Conservation (phyloP, 345 rosid genomes). For the Populus tremula region DNA sequence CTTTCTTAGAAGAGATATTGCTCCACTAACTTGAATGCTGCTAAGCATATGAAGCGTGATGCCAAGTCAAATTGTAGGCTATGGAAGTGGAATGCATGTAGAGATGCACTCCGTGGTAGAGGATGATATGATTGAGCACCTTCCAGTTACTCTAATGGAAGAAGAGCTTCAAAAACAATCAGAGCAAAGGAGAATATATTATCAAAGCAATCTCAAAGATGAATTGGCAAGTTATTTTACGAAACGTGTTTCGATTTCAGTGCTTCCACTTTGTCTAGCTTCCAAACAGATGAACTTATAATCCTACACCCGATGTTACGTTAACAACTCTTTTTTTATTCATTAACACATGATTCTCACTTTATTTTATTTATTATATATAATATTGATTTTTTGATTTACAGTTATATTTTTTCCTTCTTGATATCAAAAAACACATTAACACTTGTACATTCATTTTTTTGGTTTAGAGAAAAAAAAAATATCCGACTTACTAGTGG, state of each 20-base stretch:
- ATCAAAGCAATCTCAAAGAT: conserved; percentile 8
- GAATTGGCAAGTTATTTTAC: conserved; percentile 35
- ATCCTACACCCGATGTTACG: no score
- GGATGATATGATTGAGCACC: conserved; percentile 15
- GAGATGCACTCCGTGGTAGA: not conserved
- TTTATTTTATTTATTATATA: no score
- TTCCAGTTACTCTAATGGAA: not conserved
- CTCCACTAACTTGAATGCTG: not conserved
- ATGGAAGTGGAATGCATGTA: not conserved
- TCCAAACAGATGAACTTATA: no score
- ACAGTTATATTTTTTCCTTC: no score
- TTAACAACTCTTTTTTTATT: no score
- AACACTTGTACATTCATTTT: no score
- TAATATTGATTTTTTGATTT: not conserved
- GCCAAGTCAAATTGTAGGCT: not conserved
- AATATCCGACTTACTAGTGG: no score
- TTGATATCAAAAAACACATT: no score
- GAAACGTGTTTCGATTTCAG: conserved; percentile 27
- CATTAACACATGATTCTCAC: no score
- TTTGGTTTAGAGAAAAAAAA: no score
- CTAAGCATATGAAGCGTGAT: conserved; percentile 12
- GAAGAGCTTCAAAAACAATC: not conserved
- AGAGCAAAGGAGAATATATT: conserved; percentile 9
- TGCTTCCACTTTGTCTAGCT: not conserved
- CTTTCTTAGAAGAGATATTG: conserved; percentile 27